A percentile compares a stretch with the other conserved stretches of the same genome.
Evolutionary conservation across 306 rosid species (phyloP).

Genomic region (Rosa lucieae): DNA sequence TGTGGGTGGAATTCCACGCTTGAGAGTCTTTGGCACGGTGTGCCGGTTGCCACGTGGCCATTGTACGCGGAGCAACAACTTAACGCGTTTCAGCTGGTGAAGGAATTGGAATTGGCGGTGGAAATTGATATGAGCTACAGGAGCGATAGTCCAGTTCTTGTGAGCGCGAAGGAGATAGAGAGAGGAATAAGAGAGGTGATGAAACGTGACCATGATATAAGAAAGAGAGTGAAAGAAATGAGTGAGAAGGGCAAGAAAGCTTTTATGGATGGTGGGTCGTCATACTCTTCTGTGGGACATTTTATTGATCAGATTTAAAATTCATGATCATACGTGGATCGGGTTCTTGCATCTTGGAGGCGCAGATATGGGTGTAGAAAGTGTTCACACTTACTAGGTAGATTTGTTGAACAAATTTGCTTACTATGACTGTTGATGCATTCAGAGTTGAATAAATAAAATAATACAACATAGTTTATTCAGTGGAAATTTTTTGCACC

Average conservation of each 20-base stretch:
- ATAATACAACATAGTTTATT: too few relatives aligned
- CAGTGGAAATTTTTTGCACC: too few relatives aligned
- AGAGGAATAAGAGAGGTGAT: slow-evolving; percentile 25
- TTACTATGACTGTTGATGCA: too few relatives aligned
- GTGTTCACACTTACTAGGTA: too few relatives aligned
- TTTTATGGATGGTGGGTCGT: slow-evolving; percentile 24
- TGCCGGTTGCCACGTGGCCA: slow-evolving; percentile 59
- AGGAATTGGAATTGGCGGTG: slow-evolving; percentile 6
- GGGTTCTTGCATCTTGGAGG: too few relatives aligned
- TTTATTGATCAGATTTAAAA: background rate
- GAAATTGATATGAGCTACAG: slow-evolving; percentile 12
- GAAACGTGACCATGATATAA: background rate
- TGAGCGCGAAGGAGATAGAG: slow-evolving; percentile 21
- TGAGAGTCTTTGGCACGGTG: slow-evolving; percentile 53
- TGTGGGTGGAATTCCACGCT: slow-evolving; percentile 63
- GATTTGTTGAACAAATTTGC: too few relatives aligned
- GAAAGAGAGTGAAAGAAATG: slow-evolving; percentile 20
- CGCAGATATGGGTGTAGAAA: too few relatives aligned
- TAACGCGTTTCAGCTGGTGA: slow-evolving; percentile 18
- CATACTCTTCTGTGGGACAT: slow-evolving; percentile 8
- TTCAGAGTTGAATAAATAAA: too few relatives aligned
- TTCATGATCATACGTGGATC: background rate
- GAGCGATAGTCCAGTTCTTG: background rate
- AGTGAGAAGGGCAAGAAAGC: slow-evolving; percentile 21
- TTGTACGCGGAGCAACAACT: slow-evolving; percentile 47